These are phyloP conservation scores for Metschnikowia continentalis DNA, from an alignment of 805 yeast species.

Conservation along the genomic window DNA sequence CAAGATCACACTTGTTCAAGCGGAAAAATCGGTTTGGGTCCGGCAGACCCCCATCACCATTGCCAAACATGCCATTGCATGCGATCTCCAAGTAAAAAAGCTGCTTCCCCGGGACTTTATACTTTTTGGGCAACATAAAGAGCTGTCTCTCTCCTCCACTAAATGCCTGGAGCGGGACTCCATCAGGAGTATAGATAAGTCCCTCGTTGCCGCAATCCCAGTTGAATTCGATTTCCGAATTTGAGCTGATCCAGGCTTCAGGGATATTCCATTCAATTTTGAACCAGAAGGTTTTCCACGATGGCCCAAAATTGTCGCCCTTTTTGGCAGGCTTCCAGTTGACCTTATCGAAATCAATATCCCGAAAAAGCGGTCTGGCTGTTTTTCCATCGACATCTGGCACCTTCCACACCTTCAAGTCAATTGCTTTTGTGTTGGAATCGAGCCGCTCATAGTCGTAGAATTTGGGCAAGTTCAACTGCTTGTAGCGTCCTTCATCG, in stretches of 20 bases:
- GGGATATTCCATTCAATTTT: slow-evolving; percentile 65
- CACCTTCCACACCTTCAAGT: slow-evolving; percentile 66
- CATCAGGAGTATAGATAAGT: slow-evolving; percentile 62
- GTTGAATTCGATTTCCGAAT: slow-evolving; percentile 54
- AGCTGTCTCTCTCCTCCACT: slow-evolving; percentile 83
- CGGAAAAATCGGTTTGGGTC: slow-evolving; percentile 69
- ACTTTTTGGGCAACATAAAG: slow-evolving; percentile 53
- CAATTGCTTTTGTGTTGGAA: slow-evolving; percentile 40
- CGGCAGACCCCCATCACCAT: slow-evolving; percentile 61
- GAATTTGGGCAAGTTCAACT: slow-evolving; percentile 76
- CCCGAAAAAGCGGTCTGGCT: slow-evolving; percentile 58
- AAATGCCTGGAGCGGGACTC: slow-evolving; percentile 74
- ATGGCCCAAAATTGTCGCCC: slow-evolving; percentile 84
- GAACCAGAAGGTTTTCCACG: slow-evolving; percentile 98
- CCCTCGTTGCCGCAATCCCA: slow-evolving; percentile 92
- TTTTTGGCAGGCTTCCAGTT: slow-evolving; percentile 55
- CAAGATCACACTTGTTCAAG: slow-evolving; percentile 67
- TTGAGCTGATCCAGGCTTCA: slow-evolving; percentile 44
- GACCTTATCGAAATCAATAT: slow-evolving; percentile 44
- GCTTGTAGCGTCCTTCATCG: slow-evolving; percentile 70
- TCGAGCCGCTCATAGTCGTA: slow-evolving; percentile 61
- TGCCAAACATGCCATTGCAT: slow-evolving; percentile 92
- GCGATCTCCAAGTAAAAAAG: slow-evolving; percentile 81
- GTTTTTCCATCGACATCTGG: slow-evolving; percentile 52
- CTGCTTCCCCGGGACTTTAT: slow-evolving; percentile 48